Evolutionary conservation across 108 stramenopile genomes (phyloP).

Genomic region (Licmophora abbreviata): DNA sequence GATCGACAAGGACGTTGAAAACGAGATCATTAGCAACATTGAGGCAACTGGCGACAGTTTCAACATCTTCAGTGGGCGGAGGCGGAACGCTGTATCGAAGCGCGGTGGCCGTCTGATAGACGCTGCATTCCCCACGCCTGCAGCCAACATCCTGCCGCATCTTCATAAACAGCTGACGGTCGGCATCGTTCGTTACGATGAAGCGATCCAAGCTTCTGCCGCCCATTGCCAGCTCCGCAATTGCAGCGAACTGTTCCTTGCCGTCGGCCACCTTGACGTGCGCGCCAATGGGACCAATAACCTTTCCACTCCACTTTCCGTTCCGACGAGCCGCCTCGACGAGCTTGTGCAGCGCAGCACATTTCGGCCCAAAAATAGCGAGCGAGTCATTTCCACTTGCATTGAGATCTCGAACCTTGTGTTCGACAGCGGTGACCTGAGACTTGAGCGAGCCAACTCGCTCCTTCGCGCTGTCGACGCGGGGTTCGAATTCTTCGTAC

Average conservation of each 20-base stretch:
- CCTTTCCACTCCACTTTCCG: conserved; percentile 52
- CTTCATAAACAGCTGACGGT: conserved; percentile 43
- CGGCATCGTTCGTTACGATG: conserved; percentile 56
- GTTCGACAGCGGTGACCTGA: conserved; percentile 31
- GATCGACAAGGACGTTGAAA: conserved; percentile 77
- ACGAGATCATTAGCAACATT: conserved; percentile 61
- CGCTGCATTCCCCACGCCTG: conserved; percentile 42
- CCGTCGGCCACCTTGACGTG: conserved; percentile 71
- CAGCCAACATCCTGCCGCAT: conserved; percentile 54
- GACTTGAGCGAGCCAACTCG: conserved; percentile 14
- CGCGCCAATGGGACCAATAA: conserved; percentile 71
- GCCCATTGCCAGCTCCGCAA: conserved; percentile 61
- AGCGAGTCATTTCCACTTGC: conserved; percentile 43
- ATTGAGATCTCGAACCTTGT: conserved; percentile 28
- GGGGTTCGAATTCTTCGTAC: conserved; percentile 50
- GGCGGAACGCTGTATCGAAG: conserved; percentile 40
- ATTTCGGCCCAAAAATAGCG: conserved; percentile 55
- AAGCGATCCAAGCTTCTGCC: conserved; percentile 58
- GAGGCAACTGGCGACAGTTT: conserved; percentile 56
- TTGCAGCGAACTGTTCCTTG: conserved; percentile 62
- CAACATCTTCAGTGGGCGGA: conserved; percentile 59
- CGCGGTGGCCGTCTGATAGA: conserved; percentile 27
- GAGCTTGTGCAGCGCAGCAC: conserved; percentile 16
- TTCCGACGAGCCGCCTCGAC: conserved; percentile 24
- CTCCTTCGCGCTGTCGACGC: conserved; percentile 20